Percentiles rank a stretch among this genome's conserved stretches.
phyloP scores from a whole-genome alignment of 805 yeast species.

The Metschnikowia similis region DNA sequence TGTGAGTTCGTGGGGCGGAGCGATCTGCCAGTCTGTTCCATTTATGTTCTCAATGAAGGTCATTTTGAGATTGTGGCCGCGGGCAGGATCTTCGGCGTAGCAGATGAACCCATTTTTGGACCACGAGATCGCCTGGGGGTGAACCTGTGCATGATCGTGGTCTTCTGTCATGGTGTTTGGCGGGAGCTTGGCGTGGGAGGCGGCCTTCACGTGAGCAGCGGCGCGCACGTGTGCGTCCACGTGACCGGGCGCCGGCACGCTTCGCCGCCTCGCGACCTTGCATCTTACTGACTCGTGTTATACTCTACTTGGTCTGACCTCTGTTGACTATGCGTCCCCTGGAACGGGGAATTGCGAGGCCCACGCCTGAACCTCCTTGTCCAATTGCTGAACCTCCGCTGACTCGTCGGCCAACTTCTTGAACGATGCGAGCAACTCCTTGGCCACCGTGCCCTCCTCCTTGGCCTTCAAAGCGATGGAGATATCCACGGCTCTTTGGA shows the following conservation, averaged over 20 bases:
- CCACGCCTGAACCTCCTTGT: slow-evolving; percentile 67
- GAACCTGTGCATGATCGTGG: background rate
- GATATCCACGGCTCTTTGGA: slow-evolving; percentile 72
- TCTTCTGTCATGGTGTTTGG: background rate
- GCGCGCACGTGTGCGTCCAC: background rate
- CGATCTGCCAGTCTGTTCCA: slow-evolving; percentile 77
- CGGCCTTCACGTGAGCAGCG: background rate
- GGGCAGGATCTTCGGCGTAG: slow-evolving; percentile 40
- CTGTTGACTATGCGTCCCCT: slow-evolving; percentile 48
- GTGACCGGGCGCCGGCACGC: no score
- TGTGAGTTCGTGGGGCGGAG: slow-evolving; percentile 44
- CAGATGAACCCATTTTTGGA: slow-evolving; percentile 83
- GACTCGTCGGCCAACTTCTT: slow-evolving; percentile 64
- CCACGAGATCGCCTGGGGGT: slow-evolving; percentile 52
- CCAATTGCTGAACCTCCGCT: slow-evolving; percentile 55
- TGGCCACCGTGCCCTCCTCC: slow-evolving; percentile 55
- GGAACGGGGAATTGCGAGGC: slow-evolving; percentile 82
- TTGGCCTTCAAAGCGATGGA: slow-evolving; percentile 57
- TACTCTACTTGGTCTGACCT: no score
- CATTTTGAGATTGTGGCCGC: slow-evolving; percentile 43
- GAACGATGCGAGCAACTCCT: slow-evolving; percentile 63
- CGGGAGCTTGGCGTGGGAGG: background rate
- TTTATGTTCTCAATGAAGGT: slow-evolving; percentile 70
- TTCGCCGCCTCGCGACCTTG: no score
- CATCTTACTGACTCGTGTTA: background rate